phyloP scores from a whole-genome alignment of 805 yeast species.

The Candida taoyuanica region DNA sequence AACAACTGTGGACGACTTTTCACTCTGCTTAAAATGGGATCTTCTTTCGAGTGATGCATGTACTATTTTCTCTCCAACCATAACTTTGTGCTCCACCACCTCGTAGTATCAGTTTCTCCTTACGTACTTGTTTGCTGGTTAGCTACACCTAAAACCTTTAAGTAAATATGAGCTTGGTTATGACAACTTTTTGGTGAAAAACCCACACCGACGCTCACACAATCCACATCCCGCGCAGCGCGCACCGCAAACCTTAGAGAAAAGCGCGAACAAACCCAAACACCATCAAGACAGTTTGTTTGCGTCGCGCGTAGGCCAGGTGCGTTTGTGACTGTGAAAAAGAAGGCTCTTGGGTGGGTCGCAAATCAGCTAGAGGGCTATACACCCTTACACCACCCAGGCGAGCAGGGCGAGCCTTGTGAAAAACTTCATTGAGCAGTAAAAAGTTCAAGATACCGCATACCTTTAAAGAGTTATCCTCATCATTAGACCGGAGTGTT shows the following conservation, averaged over 20 bases:
- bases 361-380: too few species aligned
- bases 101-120: background rate
- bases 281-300: conserved; percentile 1
- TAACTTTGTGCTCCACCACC: conserved; percentile 1
- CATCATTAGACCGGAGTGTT: conserved; percentile 88
- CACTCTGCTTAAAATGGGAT: too few species aligned
- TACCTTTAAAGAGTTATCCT: conserved; percentile 6
- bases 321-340: conserved; percentile 16
- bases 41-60: too few species aligned
- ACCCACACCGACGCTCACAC: conserved; percentile 5
- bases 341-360: conserved; percentile 1
- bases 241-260: background rate
- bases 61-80: background rate
- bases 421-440: conserved; percentile 1
- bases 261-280: conserved; percentile 6
- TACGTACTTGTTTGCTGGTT: conserved; percentile 24
- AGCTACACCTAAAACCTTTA: background rate
- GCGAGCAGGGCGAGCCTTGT: too few species aligned
- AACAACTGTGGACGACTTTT: too few species aligned
- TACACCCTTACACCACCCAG: too few species aligned
- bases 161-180: background rate
- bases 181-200: conserved; percentile 19
- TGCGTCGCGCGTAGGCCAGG: background rate
- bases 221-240: background rate
- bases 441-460: background rate